Evolutionary conservation across 495 filamentous ascomycete genomes (phyloP).

Genomic region (Pseudomonodictys pantanalensis): DNA sequence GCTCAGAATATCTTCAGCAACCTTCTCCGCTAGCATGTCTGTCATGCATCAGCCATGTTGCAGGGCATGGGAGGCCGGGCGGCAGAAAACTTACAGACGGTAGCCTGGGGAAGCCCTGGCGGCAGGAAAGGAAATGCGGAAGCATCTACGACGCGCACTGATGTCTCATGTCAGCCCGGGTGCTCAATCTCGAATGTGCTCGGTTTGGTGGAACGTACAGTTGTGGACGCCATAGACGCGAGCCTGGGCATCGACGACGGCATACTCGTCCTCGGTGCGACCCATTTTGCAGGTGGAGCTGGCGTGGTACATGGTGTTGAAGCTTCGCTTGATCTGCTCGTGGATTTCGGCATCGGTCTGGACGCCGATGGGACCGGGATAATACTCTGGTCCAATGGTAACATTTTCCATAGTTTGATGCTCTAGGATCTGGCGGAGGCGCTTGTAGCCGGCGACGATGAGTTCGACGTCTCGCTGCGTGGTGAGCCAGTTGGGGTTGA

Average conservation of each 20-base stretch:
- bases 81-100: too few relatives aligned
- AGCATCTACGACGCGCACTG: too few relatives aligned
- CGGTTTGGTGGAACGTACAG: too few relatives aligned
- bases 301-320: constrained; percentile 52
- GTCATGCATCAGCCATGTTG: too few relatives aligned
- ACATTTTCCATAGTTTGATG: constrained; percentile 42
- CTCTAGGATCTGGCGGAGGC: constrained; percentile 47
- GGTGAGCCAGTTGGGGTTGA: constrained; percentile 56
- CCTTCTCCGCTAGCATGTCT: too few relatives aligned
- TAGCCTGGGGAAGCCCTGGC: too few relatives aligned
- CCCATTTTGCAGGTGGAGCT: constrained; percentile 56
- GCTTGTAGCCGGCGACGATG: constrained; percentile 53
- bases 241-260: constrained; percentile 54
- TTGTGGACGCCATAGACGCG: constrained; percentile 57
- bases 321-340: constrained; percentile 42
- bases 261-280: constrained; percentile 43
- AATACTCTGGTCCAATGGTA: constrained; percentile 46
- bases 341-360: constrained; percentile 54
- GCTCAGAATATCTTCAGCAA: too few relatives aligned
- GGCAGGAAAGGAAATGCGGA: too few relatives aligned
- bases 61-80: too few relatives aligned
- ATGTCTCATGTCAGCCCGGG: too few relatives aligned
- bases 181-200: too few relatives aligned
- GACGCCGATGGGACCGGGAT: constrained; percentile 49
- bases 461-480: constrained; percentile 55